Evolutionary conservation across 2,329 filamentous ascomycete genomes (phyloP).

Genomic region (Esteya vermicola): DNA sequence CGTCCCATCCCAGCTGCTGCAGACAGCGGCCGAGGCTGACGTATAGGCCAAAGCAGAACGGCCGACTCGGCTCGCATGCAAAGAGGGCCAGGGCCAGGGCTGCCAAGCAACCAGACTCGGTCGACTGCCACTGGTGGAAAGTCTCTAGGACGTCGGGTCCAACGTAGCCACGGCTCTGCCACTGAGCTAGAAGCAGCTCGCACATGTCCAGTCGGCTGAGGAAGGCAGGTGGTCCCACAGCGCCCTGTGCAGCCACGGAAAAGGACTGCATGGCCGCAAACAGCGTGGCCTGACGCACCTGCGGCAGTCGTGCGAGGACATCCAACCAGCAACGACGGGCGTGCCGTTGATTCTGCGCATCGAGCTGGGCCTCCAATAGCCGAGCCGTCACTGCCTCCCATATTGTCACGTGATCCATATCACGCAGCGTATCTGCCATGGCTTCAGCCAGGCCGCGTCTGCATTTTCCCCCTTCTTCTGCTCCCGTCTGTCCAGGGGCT

Average conservation of each 20-base stretch:
- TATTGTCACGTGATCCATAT: too few species aligned
- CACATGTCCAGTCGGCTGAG: slow-evolving; percentile 10
- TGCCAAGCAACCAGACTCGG: slow-evolving; percentile 10
- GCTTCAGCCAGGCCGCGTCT: too few species aligned
- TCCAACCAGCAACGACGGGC: slow-evolving; percentile 7
- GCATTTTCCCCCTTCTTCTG: too few species aligned
- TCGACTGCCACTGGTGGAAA: not conserved
- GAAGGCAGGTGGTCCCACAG: not conserved
- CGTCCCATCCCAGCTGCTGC: slow-evolving; percentile 2
- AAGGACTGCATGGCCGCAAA: slow-evolving; percentile 4
- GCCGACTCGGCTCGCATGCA: slow-evolving; percentile 1
- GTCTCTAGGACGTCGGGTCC: not conserved
- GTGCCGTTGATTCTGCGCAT: too few species aligned
- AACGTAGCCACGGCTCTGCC: slow-evolving; percentile 16
- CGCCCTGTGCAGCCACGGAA: slow-evolving; percentile 1
- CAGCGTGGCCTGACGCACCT: slow-evolving; percentile 9
- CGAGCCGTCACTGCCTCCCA: not conserved
- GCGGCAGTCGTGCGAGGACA: slow-evolving; percentile 9
- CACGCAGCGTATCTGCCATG: too few species aligned
- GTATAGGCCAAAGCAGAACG: slow-evolving; percentile 4
- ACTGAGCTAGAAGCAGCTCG: slow-evolving; percentile 16
- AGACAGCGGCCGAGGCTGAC: slow-evolving; percentile 6
- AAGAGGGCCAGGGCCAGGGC: slow-evolving; percentile 14
- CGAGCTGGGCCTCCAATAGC: not conserved
- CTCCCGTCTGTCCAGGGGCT: too few species aligned